phyloP scores from a whole-genome alignment of 495 filamentous ascomycete genomes.

The Penicillium goetzii region DNA sequence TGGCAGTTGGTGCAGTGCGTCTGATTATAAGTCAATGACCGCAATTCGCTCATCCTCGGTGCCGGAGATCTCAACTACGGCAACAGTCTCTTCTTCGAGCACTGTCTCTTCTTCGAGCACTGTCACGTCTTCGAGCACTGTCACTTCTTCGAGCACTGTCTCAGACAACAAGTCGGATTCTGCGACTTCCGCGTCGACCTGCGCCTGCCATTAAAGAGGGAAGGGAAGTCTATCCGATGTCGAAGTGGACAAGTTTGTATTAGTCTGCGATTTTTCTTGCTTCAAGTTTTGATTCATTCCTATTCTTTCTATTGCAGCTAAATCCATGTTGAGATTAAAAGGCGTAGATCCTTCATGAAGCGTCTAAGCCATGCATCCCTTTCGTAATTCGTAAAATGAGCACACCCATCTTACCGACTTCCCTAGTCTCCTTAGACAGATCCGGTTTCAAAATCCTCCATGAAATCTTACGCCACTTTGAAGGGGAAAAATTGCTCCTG shows the following conservation, averaged over 20 bases:
- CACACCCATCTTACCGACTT: neutral
- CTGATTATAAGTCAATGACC: neutral
- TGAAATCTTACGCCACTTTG: neutral
- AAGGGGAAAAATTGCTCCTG: too few relatives aligned
- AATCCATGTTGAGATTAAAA: neutral
- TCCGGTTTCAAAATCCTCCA: neutral
- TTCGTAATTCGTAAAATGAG: neutral
- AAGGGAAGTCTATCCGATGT: neutral
- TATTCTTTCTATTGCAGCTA: neutral
- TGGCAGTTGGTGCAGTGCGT: slow-evolving; percentile 14
- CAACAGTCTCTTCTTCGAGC: neutral
- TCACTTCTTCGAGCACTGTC: neutral
- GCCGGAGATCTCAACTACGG: neutral
- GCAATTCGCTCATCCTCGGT: neutral
- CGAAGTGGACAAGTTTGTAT: neutral
- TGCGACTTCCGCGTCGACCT: neutral
- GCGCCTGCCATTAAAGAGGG: neutral
- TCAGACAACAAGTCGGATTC: neutral
- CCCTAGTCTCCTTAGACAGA: neutral
- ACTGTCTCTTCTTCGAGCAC: neutral
- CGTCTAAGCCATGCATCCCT: neutral
- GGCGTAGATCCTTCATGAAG: neutral
- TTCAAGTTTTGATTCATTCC: neutral
- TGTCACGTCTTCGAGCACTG: neutral
- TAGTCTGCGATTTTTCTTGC: neutral